phyloP scores from a whole-genome alignment of 305 asterid genomes.

The Striga hermonthica region DNA sequence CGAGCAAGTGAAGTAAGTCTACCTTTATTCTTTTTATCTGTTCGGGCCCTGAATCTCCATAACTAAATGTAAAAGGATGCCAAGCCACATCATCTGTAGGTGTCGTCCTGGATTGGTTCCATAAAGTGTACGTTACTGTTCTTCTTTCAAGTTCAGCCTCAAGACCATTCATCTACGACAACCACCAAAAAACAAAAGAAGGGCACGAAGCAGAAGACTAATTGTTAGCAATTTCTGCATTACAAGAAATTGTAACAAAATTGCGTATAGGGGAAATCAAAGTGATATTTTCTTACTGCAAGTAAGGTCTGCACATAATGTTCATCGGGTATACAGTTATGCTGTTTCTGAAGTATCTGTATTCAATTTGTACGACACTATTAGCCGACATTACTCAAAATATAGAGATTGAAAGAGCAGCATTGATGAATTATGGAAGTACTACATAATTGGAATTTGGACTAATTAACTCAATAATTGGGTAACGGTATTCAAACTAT shows the following conservation, averaged over 20 bases:
- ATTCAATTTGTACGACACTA: conserved; percentile 25
- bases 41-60: conserved; percentile 62
- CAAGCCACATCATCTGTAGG: conserved; percentile 58
- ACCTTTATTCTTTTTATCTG: conserved; percentile 76
- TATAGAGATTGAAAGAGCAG: conserved; percentile 10
- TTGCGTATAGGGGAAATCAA: conserved; percentile 9
- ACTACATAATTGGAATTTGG: neutral
- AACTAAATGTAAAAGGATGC: conserved; percentile 82
- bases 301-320: conserved; percentile 90
- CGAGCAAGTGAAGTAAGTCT: conserved; percentile 22
- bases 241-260: conserved; percentile 16
- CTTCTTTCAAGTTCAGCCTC: conserved; percentile 89
- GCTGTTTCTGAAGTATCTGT: conserved; percentile 97
- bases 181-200: neutral
- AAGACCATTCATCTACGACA: conserved; percentile 61
- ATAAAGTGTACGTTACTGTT: conserved; percentile 77
- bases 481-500: conserved; percentile 21
- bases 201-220: neutral
- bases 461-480: conserved; percentile 19
- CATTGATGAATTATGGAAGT: conserved; percentile 2
- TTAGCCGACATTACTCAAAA: conserved; percentile 15
- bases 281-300: conserved; percentile 51
- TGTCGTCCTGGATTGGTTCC: conserved; percentile 67
- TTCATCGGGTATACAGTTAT: conserved; percentile 97
- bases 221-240: conserved; percentile 16